Conservation (phyloP, 208 protist genomes). For the Acanthamoeba castellanii region DNA sequence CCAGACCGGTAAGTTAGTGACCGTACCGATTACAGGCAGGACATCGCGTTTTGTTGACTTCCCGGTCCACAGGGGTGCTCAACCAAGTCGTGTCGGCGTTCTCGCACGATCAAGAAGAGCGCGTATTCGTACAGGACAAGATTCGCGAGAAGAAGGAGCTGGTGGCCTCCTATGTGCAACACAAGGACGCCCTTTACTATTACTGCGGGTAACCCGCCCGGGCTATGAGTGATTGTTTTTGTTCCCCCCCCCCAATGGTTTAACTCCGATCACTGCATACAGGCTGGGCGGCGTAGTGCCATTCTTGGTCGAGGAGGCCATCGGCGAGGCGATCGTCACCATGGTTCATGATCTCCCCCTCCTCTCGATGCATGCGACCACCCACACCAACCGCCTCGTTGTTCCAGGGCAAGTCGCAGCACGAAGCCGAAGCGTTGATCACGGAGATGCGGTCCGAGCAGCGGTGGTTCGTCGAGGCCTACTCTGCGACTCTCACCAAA, state of each 20-base stretch:
- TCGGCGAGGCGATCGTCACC: not conserved
- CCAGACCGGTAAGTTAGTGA: not conserved
- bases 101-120: slow-evolving; percentile 67
- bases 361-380: not conserved
- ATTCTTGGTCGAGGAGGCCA: slow-evolving; percentile 59
- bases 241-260: too few species aligned
- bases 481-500: slow-evolving; percentile 46
- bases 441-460: not conserved
- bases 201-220: slow-evolving; percentile 16
- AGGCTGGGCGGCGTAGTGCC: slow-evolving; percentile 47
- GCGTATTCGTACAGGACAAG: slow-evolving; percentile 65
- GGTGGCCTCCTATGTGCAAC: slow-evolving; percentile 16
- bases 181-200: slow-evolving; percentile 43
- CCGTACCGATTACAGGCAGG: not conserved
- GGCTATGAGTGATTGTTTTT: not conserved
- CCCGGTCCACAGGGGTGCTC: not conserved
- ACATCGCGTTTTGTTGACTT: not conserved
- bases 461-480: slow-evolving; percentile 59
- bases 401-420: slow-evolving; percentile 20
- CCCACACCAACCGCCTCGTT: not conserved
- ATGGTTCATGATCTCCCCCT: not conserved
- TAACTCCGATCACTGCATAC: not conserved
- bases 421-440: slow-evolving; percentile 15
- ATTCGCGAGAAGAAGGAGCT: slow-evolving; percentile 22
- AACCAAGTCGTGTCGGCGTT: slow-evolving; percentile 50